Evolutionary conservation across 1,284 basidiomycete genomes (phyloP), one percentile per base, ranked within the genome.

Genomic region (Ustilago crameri): DNA sequence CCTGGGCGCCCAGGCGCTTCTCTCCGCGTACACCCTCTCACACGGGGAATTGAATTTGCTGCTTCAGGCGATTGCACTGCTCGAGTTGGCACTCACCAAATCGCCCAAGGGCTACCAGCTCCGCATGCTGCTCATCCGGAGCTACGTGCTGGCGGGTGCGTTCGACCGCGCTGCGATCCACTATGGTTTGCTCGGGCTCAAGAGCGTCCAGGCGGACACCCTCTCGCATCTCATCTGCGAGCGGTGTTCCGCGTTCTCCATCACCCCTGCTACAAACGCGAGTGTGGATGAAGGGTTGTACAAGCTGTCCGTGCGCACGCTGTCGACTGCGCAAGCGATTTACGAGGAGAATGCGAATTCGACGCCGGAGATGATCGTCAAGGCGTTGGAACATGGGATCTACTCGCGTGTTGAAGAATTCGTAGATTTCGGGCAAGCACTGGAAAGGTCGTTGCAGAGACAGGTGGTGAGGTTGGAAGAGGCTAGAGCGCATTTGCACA

Each of bases 1-100:
- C 24, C 85, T 95, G 14, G 88, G 90, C 5, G 90, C 87, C 1
- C 90, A 90, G 75, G 87, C 88, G 2, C 86, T 89, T 53, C 86
- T 93, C 46, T 88, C 86, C 63, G 84, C 89, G 5, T 67, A 52
- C 37, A 2, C 9, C n/a, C 55, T 74, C 2, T 65, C 60, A 5
- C 20, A 22, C 3, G 53, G 55, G 23, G 37, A 51, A 23, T 42
- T 51, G 24, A 32, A 10, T 5, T 51, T 59, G n/a, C 45, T 66
- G 34, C 42, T 62, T 9, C 57, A 63, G 27, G 43, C 47, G 9
- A 59, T 66, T 32, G 45, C 64, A 2, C 12, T 79, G 20, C 70
- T 79, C 24, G 66, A 68, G 9, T 59, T 52, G 12, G 75, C 73
- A 1, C 45, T 69, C 0, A 51, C 49, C 2, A 61, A 66, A 34